These are phyloP conservation scores for Fusarium papillatum DNA, from an alignment of 2,329 filamentous ascomycete species.

Conservation along the genomic window DNA sequence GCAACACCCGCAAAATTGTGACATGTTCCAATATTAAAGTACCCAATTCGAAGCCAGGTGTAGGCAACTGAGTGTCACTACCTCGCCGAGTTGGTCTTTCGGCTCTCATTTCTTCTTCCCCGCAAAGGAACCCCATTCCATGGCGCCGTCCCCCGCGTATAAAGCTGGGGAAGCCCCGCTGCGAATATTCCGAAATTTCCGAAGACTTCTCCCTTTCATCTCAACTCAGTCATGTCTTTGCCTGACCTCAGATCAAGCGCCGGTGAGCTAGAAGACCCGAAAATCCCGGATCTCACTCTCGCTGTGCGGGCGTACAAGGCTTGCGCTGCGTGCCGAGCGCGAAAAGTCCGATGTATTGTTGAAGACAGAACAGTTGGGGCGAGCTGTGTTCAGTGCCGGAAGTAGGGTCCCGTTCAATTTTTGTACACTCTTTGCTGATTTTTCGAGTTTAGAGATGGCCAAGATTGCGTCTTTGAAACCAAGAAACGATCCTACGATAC, in stretches of 20 bases:
- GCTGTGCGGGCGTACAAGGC: background rate
- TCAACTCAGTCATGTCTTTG: background rate
- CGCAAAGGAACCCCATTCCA: background rate
- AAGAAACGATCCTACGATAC: slow-evolving; percentile 3
- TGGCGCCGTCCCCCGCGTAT: background rate
- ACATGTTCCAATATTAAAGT: too few species aligned
- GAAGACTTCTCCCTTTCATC: background rate
- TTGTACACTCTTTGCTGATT: background rate
- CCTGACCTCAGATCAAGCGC: background rate
- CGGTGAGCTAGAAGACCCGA: background rate
- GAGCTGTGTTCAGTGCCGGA: background rate
- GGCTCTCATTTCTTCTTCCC: background rate
- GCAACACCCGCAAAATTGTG: too few species aligned
- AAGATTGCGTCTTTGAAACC: background rate
- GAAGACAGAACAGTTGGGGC: background rate
- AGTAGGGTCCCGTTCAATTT: background rate
- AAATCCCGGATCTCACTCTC: background rate
- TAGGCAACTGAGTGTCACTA: too few species aligned
- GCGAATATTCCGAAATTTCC: slow-evolving; percentile 15
- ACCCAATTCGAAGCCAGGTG: too few species aligned
- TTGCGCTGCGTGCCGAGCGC: background rate
- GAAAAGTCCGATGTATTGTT: slow-evolving; percentile 6
- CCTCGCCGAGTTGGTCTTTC: background rate
- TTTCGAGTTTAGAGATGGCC: background rate
- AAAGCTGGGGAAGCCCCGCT: slow-evolving; percentile 16